Evolutionary conservation across 345 rosid genomes (phyloP), one percentile per base, ranked within the genome.

Genomic region (Alliaria petiolata): DNA sequence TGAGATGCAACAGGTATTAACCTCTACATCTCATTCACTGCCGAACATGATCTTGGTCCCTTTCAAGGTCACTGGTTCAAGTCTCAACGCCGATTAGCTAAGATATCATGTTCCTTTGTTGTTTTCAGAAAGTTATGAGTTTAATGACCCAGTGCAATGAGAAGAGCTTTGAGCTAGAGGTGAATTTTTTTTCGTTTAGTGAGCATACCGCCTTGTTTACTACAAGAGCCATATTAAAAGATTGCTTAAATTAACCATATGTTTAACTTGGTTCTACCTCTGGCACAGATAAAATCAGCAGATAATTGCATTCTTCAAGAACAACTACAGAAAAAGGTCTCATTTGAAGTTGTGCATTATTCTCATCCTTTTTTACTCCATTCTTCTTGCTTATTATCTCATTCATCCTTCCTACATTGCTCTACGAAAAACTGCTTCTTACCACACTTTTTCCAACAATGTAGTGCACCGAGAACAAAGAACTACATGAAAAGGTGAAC

Each of bases 241-340:
- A 53, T 42, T 61, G 39, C 57, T 47, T 40, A 35, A 36, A 26
- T 62, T 76, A 16, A 31, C 59, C 19, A 33, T 66, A 49, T 65
- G 38, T 64, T 61, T 74, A 67, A 67, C 42, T 46, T 53, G 66
- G 78, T 70, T 74, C 68, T 78, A 17, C 54, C 66, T 57, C 59
- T 76, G 56, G 50, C 80, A 79, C 90, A 95, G 99, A 80, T 95
- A 65, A 95, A 88, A 83, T 76, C 98, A 63, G 99, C 99, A 35
- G 99, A 95, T 76, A 95, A 95, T 73, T 95, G 97, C 59, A 82
- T 95, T 76, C 95, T 95, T 65, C 99, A 95, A 79, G 99, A 95
- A 71, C 99, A 95, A 67, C 78, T 95, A 79, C 97, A 90, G 78
- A 71, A 83, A 68, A 95, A 95, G 98, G 99, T 95, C 39, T 38